Conservation (phyloP, 106 monocot species). For the Phalaenopsis aphrodite region DNA sequence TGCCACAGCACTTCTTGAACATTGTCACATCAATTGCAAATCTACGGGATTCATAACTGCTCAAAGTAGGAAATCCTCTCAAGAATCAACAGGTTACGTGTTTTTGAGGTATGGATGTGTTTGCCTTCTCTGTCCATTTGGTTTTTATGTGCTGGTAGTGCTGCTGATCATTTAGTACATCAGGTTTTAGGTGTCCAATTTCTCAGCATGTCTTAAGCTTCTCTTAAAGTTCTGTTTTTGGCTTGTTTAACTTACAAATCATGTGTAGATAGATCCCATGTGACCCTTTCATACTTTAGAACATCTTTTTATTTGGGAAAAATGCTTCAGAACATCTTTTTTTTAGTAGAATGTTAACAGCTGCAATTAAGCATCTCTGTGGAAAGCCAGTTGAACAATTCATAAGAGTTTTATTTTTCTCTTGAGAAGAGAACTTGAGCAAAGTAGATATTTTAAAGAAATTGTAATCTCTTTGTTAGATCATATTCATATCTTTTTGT, state of each 20-base stretch:
- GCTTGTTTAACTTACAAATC: background rate
- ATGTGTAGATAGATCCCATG: background rate
- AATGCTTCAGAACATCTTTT: background rate
- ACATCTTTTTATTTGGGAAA: background rate
- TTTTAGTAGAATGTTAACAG: background rate
- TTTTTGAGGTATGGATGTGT: constrained; percentile 51
- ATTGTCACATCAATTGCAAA: constrained; percentile 96
- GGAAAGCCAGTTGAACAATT: background rate
- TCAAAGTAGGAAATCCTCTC: constrained; percentile 86
- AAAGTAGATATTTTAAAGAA: background rate
- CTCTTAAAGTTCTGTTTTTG: background rate
- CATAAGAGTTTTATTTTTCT: background rate
- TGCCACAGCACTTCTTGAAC: constrained; percentile 84
- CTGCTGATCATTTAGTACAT: background rate
- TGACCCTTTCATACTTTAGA: background rate
- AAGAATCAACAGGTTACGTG: constrained; percentile 85
- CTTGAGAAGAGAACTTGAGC: background rate
- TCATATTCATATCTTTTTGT: background rate
- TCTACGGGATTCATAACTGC: constrained; percentile 88
- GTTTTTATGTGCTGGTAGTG: background rate
- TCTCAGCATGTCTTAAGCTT: background rate
- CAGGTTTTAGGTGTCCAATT: background rate
- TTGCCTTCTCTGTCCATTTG: background rate
- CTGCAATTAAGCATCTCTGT: background rate
- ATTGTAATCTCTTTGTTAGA: background rate